Evolutionary conservation across 176 grass and related monocot species (phyloP), one percentile per base, ranked within the genome.

Genomic region (Hordeum marinum): DNA sequence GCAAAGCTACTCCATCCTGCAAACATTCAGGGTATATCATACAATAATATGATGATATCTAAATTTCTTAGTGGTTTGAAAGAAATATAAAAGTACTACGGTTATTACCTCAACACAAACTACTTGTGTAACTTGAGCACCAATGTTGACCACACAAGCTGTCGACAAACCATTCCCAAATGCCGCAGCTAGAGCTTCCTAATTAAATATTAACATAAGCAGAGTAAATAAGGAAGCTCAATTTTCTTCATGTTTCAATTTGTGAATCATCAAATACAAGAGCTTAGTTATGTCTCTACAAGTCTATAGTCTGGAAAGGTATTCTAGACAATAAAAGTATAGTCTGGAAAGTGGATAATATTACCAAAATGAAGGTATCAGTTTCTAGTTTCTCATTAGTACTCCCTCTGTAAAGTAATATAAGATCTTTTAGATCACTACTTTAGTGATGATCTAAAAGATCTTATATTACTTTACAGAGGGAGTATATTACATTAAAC

Each of bases 1-100:
- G 96, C 68, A 98, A 93, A 90, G 96, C 96, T 75, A 98, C 93
- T 83, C 96, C 96, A 90, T 98, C 96, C 96, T 98, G 91, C 74
- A 90, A 84, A 88, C 25, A 82, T 35, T 79, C 66, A 72, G n/a
- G 4, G 8, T 40, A 45, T 26, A 63, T 23, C 4, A 45, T n/a
- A 45, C n/a, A 59, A 76, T 68, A 20, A 21, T 80, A 37, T 21
- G 52, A 77, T 39, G 42, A 37, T 86, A 89, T 39, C 10, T 58
- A 62, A 50, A 72, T 64, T 71, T n/a, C 27, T 9, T 11, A 17
- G 43, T 61, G 31, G 43, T 66, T n/a, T 73, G 39, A 37, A 87
- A 72, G 35, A 82, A 73, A 13, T 76, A 50, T 35, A 74, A 68
- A 39, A 11, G 59, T 65, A 59, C 6, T 29, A 69, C 8, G 36